Base-by-base conservation (phyloP, 2,329 filamentous ascomycete species). In the Cladosporium halotolerans region DNA sequence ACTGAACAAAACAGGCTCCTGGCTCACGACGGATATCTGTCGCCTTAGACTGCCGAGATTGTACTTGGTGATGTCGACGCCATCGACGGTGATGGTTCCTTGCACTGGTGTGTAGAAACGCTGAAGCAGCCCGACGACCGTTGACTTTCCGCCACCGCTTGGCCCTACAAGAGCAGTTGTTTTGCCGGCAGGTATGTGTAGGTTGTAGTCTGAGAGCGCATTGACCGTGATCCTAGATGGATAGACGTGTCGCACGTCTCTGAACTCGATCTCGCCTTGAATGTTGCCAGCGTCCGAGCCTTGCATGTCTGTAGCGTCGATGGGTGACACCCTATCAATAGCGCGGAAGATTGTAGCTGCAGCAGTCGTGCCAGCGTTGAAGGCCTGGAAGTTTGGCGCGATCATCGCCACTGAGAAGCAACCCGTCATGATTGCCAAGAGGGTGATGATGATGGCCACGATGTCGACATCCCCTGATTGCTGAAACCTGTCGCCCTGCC, bases 311-410 rank as follows among this genome's bases (percentile, higher is more conserved):
- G 81, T 81, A 0, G 90, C 83, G 64, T 96, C 87, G 41, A 96
- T 76, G 0, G 90, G 89, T 0, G 92, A 95, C 4, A 74, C 62
- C 51, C 92, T 85, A 68, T 96, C 90, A 60, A 96, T 96, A 2
- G 89, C 95, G 67, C 83, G 86, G 74, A 85, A 96, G 56, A 96
- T 95, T 73, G 96, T 95, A 50, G 82, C 81, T 5, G 88, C 89
- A 1, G 92, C 90, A 31, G 88, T 87, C 7, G 92, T 73, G 39
- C 83, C 87, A 32, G 90, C 86, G 67, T 93, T 88, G 3, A 84
- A 71, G 62, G 76, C 77, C 95, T 89, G 1, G 92, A 81, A 96
- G 85, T 69, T 95, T 9, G 48, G 48, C 10, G 40, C 32, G 60
- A 14, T 66, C 61, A 31, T 65, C 57, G 3, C 46, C 47, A 18